These are phyloP conservation scores for Citrus glauca DNA, from an alignment of 345 rosid genomes.

Conservation along the genomic window DNA sequence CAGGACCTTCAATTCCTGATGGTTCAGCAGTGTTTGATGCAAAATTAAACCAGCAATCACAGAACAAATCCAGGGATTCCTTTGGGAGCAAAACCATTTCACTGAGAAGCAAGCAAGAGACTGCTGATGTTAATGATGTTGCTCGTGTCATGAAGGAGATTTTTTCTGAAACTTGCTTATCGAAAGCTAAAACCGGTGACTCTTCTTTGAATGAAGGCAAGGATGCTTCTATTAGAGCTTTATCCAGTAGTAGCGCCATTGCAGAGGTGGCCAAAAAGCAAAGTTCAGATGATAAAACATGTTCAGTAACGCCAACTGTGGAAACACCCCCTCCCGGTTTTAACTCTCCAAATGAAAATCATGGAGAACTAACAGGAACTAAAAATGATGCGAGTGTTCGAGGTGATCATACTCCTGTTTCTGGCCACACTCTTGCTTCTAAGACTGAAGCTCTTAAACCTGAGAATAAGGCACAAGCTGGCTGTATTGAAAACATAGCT, in stretches of 20 bases:
- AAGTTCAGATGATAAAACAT: slow-evolving; percentile 17
- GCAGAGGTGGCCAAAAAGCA: slow-evolving; percentile 29
- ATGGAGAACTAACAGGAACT: slow-evolving; percentile 12
- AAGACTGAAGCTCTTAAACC: slow-evolving; percentile 17
- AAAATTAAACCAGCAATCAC: slow-evolving; percentile 21
- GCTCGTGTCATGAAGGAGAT: slow-evolving; percentile 77
- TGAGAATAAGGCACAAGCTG: neutral
- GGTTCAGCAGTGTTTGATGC: slow-evolving; percentile 27
- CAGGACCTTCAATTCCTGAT: slow-evolving; percentile 21
- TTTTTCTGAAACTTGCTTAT: slow-evolving; percentile 55
- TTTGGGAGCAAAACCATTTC: slow-evolving; percentile 21
- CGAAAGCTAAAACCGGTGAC: slow-evolving; percentile 45
- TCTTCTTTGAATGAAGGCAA: slow-evolving; percentile 26
- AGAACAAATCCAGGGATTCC: slow-evolving; percentile 24
- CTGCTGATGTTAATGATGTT: slow-evolving; percentile 60
- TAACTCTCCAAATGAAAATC: slow-evolving; percentile 17
- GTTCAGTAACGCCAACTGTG: slow-evolving; percentile 2
- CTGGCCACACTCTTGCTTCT: slow-evolving; percentile 13
- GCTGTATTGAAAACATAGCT: neutral
- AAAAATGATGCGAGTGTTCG: slow-evolving; percentile 9
- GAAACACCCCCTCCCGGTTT: slow-evolving; percentile 22
- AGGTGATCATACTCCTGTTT: slow-evolving; percentile 9
- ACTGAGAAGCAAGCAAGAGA: slow-evolving; percentile 35
- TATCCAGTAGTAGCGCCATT: slow-evolving; percentile 15
- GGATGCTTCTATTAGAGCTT: slow-evolving; percentile 24